Evolutionary conservation across 495 filamentous ascomycete genomes (phyloP).

Genomic region (Hypoxylon fragiforme): DNA sequence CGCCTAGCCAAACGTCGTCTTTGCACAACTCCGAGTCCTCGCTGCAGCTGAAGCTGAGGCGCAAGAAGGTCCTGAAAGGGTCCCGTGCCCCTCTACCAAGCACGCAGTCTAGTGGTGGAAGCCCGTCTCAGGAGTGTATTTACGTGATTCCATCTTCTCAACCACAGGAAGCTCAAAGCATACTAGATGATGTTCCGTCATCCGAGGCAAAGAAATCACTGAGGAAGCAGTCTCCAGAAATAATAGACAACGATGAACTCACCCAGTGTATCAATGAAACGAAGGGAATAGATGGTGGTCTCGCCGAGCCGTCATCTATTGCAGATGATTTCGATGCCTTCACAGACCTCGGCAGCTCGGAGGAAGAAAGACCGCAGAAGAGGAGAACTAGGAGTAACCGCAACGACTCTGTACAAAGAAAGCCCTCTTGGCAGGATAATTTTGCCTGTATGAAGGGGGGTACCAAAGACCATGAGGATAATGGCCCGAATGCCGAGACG

Average conservation of each 20-base stretch:
- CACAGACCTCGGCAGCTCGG: slow-evolving; percentile 6
- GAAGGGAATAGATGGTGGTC: slow-evolving; percentile 7
- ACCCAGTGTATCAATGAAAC: slow-evolving; percentile 27
- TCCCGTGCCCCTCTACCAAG: neutral
- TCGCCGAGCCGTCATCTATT: neutral
- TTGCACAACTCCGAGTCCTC: slow-evolving; percentile 31
- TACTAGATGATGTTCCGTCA: neutral
- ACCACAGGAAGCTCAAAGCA: neutral
- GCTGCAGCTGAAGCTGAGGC: slow-evolving; percentile 37
- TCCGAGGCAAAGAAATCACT: neutral
- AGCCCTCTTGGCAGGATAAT: slow-evolving; percentile 37
- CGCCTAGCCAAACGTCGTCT: neutral
- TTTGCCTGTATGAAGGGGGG: slow-evolving; percentile 51
- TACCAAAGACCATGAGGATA: slow-evolving; percentile 34
- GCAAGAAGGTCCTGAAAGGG: slow-evolving; percentile 7
- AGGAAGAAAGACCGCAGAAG: slow-evolving; percentile 22
- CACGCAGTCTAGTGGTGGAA: slow-evolving; percentile 24
- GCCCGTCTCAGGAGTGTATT: slow-evolving; percentile 9
- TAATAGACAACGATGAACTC: slow-evolving; percentile 18
- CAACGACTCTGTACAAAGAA: neutral
- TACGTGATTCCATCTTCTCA: slow-evolving; percentile 17
- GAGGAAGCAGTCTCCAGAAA: neutral
- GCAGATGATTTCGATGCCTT: slow-evolving; percentile 6
- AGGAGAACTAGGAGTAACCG: slow-evolving; percentile 8
- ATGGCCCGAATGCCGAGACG: slow-evolving; percentile 69